These are phyloP conservation scores for Coemansia sp. DNA, from an alignment of 192 early-diverging fungal genomes.

Conservation along the genomic window DNA sequence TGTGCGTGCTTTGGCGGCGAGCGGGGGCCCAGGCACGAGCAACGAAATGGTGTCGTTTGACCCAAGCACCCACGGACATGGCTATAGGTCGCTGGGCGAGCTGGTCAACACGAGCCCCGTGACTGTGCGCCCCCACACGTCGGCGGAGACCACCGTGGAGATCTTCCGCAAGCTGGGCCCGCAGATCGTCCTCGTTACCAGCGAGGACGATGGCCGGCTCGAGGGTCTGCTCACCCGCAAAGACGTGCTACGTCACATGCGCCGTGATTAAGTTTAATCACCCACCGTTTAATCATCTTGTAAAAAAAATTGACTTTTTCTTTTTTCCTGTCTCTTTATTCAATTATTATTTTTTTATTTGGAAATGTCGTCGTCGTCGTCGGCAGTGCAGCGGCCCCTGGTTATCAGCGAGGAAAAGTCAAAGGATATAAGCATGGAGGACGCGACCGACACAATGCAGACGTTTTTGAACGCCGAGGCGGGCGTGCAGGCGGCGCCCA, in stretches of 20 bases:
- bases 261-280: background rate
- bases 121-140: slow-evolving; percentile 64
- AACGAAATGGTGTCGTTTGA: background rate
- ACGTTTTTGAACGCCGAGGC: slow-evolving; percentile 31
- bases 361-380: background rate
- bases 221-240: slow-evolving; percentile 75
- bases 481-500: slow-evolving; percentile 35
- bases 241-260: slow-evolving; percentile 57
- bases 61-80: background rate
- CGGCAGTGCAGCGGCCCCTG: slow-evolving; percentile 24
- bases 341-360: background rate
- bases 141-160: slow-evolving; percentile 74
- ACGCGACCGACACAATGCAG: slow-evolving; percentile 10
- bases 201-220: slow-evolving; percentile 58
- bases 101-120: slow-evolving; percentile 61
- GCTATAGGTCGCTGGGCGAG: background rate
- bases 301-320: background rate
- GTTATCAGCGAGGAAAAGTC: slow-evolving; percentile 27
- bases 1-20: too few relatives aligned
- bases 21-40: too few relatives aligned
- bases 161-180: slow-evolving; percentile 85
- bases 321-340: background rate
- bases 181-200: slow-evolving; percentile 66
- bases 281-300: background rate
- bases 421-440: slow-evolving; percentile 2